These are phyloP conservation scores for Syzygium oleosum DNA, from an alignment of 345 rosid genomes.

Conservation along the genomic window DNA sequence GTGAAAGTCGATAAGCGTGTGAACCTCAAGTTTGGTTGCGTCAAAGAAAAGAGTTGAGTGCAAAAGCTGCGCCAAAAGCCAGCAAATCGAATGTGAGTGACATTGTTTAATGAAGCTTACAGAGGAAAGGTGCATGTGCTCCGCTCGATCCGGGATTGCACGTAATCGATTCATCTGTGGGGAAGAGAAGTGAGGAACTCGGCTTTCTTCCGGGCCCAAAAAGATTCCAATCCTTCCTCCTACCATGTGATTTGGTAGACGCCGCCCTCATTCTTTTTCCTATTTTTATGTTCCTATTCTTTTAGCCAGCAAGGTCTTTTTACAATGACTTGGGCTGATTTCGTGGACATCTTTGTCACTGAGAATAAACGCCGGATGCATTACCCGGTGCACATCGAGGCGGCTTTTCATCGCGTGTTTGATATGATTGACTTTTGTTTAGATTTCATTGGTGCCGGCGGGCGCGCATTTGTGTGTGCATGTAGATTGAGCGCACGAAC, in stretches of 20 bases:
- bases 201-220: background rate
- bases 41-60: background rate
- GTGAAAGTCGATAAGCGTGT: background rate
- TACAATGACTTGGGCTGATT: background rate
- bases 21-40: background rate
- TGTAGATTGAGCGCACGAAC: background rate
- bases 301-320: background rate
- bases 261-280: background rate
- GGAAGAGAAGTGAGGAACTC: background rate
- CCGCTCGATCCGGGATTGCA: background rate
- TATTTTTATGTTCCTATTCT: background rate
- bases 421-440: background rate
- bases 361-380: background rate
- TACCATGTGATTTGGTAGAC: background rate
- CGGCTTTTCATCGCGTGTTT: background rate
- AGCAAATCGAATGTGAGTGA: background rate
- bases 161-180: background rate
- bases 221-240: background rate
- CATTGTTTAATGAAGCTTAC: background rate
- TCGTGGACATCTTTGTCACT: background rate
- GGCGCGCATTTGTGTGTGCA: background rate
- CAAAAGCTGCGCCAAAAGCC: background rate
- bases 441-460: background rate
- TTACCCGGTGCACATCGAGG: background rate
- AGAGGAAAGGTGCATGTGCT: background rate